Percentiles rank a stretch among this genome's conserved stretches.
These are phyloP conservation scores for Linanthus parryae DNA, from an alignment of 148 eudicot species.

Conservation along the genomic window DNA sequence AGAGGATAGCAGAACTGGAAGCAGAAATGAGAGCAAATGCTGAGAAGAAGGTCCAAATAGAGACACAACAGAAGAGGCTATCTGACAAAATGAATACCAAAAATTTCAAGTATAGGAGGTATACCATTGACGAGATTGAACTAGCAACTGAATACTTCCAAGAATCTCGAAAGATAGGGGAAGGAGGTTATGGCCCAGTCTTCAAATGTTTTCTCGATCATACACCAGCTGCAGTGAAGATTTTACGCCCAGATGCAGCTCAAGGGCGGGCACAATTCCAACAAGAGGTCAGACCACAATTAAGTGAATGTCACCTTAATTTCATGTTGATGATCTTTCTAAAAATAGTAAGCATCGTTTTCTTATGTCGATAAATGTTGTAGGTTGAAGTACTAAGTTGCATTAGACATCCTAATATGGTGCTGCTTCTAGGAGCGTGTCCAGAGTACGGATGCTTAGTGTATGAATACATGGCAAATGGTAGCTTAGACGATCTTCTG, in stretches of 20 bases:
- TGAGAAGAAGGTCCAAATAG: slow-evolving; percentile 23
- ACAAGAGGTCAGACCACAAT: slow-evolving; percentile 53
- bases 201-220: slow-evolving; percentile 60
- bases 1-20: slow-evolving; percentile 34
- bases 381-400: slow-evolving; percentile 10
- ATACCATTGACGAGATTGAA: slow-evolving; percentile 61
- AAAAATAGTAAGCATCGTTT: not conserved
- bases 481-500: slow-evolving; percentile 5
- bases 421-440: slow-evolving; percentile 5
- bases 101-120: slow-evolving; percentile 42
- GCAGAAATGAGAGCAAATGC: slow-evolving; percentile 23
- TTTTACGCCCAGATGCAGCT: slow-evolving; percentile 70
- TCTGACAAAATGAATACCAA: not conserved
- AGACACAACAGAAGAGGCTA: slow-evolving; percentile 21
- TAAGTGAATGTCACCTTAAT: not conserved
- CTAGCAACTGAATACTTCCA: slow-evolving; percentile 52
- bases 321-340: not conserved
- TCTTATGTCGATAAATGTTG: not conserved
- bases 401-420: slow-evolving; percentile 13
- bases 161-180: slow-evolving; percentile 54
- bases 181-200: slow-evolving; percentile 91
- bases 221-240: slow-evolving; percentile 68
- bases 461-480: slow-evolving; percentile 7
- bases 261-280: slow-evolving; percentile 82
- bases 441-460: slow-evolving; percentile 9